These are phyloP conservation scores for Aurantiochytrium sp. DNA, from an alignment of 108 stramenopile species.

Conservation along the genomic window DNA sequence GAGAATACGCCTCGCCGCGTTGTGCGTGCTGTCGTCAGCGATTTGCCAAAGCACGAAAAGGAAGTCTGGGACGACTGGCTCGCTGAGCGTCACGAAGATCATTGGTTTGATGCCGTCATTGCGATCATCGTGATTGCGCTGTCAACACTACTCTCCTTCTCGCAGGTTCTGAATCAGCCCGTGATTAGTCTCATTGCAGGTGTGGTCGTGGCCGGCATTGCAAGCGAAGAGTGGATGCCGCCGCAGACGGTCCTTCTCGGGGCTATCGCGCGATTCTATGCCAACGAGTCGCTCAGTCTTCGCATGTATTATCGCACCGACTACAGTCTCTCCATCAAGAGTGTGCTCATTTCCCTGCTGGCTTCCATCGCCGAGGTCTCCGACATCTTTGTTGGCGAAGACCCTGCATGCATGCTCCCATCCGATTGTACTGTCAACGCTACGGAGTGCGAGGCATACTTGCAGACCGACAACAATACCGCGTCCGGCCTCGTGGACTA, in stretches of 20 bases:
- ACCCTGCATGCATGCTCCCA: background rate
- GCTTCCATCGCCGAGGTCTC: background rate
- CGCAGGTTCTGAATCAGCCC: background rate
- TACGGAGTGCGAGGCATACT: background rate
- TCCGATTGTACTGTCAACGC: background rate
- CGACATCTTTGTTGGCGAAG: background rate
- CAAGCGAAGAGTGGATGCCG: constrained; percentile 1
- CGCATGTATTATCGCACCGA: background rate
- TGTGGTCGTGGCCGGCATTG: background rate
- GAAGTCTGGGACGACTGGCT: background rate
- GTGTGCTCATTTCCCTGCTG: background rate
- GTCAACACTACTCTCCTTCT: background rate
- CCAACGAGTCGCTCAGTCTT: background rate
- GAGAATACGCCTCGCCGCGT: background rate
- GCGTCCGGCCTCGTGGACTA: background rate
- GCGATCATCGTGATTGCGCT: background rate
- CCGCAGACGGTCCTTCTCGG: background rate
- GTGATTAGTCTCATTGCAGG: background rate
- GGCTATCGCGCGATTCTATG: background rate
- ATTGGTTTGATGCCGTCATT: background rate
- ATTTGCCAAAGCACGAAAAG: background rate
- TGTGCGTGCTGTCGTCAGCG: background rate
- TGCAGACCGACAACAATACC: background rate
- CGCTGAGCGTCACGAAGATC: background rate
- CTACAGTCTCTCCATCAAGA: background rate